Evolutionary conservation across 371 early-diverging fungal species (phyloP).

Genomic region (Cokeromyces recurvatus): DNA sequence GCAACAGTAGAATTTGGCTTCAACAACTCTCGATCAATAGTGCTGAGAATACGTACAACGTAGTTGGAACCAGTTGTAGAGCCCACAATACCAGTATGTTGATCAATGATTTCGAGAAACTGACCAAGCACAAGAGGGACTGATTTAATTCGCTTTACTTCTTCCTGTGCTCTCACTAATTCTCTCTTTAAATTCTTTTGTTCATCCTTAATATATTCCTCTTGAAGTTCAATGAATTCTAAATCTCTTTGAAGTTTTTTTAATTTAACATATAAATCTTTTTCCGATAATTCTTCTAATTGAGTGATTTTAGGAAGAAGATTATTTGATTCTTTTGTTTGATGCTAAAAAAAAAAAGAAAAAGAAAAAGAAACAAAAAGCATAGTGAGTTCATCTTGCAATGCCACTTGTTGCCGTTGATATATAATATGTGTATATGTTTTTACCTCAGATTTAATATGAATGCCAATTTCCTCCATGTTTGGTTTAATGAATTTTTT

Average conservation of each 20-base stretch:
- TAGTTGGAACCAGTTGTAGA: slow-evolving; percentile 97
- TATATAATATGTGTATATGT: too few relatives aligned
- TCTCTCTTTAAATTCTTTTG: slow-evolving; percentile 97
- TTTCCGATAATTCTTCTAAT: slow-evolving; percentile 59
- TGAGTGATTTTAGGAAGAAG: slow-evolving; percentile 22
- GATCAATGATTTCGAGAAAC: slow-evolving; percentile 98
- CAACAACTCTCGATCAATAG: slow-evolving; percentile 97
- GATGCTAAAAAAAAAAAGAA: not conserved
- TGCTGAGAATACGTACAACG: slow-evolving; percentile 96
- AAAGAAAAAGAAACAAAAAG: too few relatives aligned
- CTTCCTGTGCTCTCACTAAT: slow-evolving; percentile 93
- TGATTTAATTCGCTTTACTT: slow-evolving; percentile 98
- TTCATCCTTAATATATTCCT: slow-evolving; percentile 99
- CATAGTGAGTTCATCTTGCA: not conserved
- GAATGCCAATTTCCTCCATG: slow-evolving; percentile 47
- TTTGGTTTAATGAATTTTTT: not conserved
- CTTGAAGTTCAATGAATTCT: slow-evolving; percentile 96
- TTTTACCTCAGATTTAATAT: slow-evolving; percentile 31
- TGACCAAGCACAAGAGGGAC: slow-evolving; percentile 99
- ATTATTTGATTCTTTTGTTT: slow-evolving; percentile 24
- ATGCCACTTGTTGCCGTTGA: not conserved
- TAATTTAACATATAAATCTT: slow-evolving; percentile 88
- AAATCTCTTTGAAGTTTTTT: slow-evolving; percentile 95
- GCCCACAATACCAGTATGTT: slow-evolving; percentile 96
- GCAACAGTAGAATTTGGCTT: slow-evolving; percentile 98